phyloP scores from a whole-genome alignment of 148 eudicot species.

The Silene uniflora region DNA sequence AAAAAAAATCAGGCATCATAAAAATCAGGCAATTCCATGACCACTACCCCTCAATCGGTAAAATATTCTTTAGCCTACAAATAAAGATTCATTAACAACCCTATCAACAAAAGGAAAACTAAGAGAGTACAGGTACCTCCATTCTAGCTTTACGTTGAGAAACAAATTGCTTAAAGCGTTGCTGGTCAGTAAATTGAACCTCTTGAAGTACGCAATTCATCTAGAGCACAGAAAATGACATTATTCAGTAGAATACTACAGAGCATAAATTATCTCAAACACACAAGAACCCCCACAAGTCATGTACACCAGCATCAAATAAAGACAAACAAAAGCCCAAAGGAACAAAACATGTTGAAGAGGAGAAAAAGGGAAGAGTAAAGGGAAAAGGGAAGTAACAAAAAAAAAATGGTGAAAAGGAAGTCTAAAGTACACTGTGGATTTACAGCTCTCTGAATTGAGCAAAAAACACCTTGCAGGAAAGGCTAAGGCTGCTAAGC shows the following conservation, averaged over 20 bases:
- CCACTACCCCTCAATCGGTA: no score
- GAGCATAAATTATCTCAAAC: conserved; percentile 5
- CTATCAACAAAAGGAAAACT: conserved; percentile 1
- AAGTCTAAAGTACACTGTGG: no score
- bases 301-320: background rate
- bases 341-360: background rate
- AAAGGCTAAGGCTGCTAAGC: no score
- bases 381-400: background rate
- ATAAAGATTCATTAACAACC: conserved; percentile 8
- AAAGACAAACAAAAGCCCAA: background rate
- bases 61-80: background rate
- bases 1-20: background rate
- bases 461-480: no score
- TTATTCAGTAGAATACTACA: conserved; percentile 15
- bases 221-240: conserved; percentile 36
- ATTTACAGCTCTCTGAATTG: no score
- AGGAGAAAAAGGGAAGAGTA: background rate
- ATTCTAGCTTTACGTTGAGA: conserved; percentile 95
- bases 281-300: background rate
- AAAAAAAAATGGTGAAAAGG: no score
- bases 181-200: conserved; percentile 89
- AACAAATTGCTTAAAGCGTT: conserved; percentile 97
- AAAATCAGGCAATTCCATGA: no score
- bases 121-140: conserved; percentile 63
- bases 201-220: conserved; percentile 79